Evolutionary conservation across 352 stramenopile genomes (phyloP), one percentile per base, ranked within the genome.

Genomic region (Phytophthora megakarya): DNA sequence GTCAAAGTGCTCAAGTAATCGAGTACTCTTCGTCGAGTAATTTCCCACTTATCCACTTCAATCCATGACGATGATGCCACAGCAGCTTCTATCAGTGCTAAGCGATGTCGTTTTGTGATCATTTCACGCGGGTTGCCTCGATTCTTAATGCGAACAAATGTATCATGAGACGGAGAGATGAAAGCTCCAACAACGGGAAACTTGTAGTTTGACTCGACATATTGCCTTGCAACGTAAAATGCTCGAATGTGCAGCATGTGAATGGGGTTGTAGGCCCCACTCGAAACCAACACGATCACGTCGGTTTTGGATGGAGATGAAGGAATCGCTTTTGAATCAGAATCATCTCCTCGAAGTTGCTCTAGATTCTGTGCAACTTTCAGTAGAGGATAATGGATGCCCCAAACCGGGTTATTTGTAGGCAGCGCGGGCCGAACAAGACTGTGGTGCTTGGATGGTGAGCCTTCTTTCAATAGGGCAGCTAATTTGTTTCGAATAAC

Each of bases 1-100:
- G 70, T 88, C 46, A 93, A 63, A 28, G 80, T 91, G 45, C 80
- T 91, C 25, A 91, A 72, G 54, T 93, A 93, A 58, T 93, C 81
- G 21, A 90, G 62, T 42, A 93, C 84, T 18, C 84, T 67, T 6
- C 84, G 61, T 9, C 84, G 72, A 62, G 81, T 93, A 61, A 91
- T 91, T 63, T 91, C 84, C 82, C 84, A 90, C 59, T 91, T 93
- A 67, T 93, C 81, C n/a, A 88, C 81, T 63, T 93, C 78, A 50
- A 93, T 91, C 84, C 84, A 93, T 13, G 81, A 90, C 0, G 81
- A 91, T 3, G 74, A 78, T 8, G 75, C 78, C 11, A 90, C 78
- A 1, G 84, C 81, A 9, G 81, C 73, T 47, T 93, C 84, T 21
- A 89, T 81, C 48, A 90, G 63, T 5, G 62, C 82, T 15, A 91